Evolutionary conservation across 257 asterid genomes (phyloP), one percentile per base, ranked within the genome.

Genomic region (Salvia miltiorrhiza): DNA sequence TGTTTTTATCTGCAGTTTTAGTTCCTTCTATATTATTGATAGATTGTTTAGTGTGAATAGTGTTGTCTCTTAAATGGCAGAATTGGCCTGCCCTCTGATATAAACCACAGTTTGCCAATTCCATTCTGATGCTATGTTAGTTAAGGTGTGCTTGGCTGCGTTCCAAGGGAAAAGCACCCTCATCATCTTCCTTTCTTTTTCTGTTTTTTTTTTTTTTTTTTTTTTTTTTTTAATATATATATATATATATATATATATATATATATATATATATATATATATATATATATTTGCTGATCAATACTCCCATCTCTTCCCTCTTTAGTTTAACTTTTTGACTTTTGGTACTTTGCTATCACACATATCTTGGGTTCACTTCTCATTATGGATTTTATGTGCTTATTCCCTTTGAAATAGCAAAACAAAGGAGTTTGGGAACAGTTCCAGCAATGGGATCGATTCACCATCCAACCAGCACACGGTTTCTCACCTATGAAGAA

Each of bases 401-500:
- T 74, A 56, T 72, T 59, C 49, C 71, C 48, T 52, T 45, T 60
- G 57, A 41, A 37, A 63, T 74, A 88, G 97, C 43, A 63, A 90
- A 88, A 76, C 85, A 71, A 63, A 79, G 77, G 70, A 63, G 72
- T 44, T 78, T 72, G 53, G 92, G 74, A 63, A 69, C 89, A 52
- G 74, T 73, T 70, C 79, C 85, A 5, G 76, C 83, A 10, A 85
- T 77, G 9, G 91, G 95, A 76, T 90, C 95, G 10, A 84, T 90
- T 69, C 86, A 84, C 55, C 96, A 84, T 80, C 97, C 96, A 53
- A 88, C 92, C 45, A 93, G 97, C 63, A 90, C 96, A 30, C 80
- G 97, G 71, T 81, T 86, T 79, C 92, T 90, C 67, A 80, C 85
- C 59, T 88, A 82, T 63, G 97, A 85, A 67, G 98, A 90, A 76